Base-by-base conservation (phyloP, 768 basidiomycete genomes). In the Pisolithus microcarpus region DNA sequence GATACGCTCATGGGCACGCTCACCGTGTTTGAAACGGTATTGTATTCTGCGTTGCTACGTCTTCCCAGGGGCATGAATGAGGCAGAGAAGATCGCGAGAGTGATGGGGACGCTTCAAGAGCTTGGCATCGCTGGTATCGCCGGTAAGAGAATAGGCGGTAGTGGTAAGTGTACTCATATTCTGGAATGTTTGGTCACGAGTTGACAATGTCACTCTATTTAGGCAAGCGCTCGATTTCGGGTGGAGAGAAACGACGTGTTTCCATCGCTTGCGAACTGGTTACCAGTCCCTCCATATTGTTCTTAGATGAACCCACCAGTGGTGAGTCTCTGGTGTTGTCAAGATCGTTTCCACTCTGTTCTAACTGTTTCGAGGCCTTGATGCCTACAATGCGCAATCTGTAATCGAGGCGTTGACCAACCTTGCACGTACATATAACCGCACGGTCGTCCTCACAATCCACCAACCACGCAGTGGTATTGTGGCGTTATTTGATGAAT, bases 391-490 rank as follows among this genome's bases (percentile, higher is more conserved):
- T 55, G 95, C 96, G 0, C 87, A 79, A 74, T 97, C 96, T 56
- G 95, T 99, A 56, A 75, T 99, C 34, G 92, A 94, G 38, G 83
- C 85, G 34, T 76, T 99, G 21, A 85, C 87, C 1, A 84, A 86
- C 15, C 78, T 98, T 21, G 91, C 94, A 4, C 74, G 81, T 26
- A 81, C 86, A 58, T 98, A 92, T 68, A 91, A 94, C 56, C 85
- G 95, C 31, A 98, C 94, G 0, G 91, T 98, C 46, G 77, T 98
- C 52, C 96, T 98, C 72, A 98, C 95, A 0, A 98, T 99, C 51
- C 96, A 99, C 61, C 96, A 98, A 66, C 96, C 95, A 13, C 84
- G 95, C 46, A 93, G 91, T 65, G 97, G 97, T 68, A 98, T 99
- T 58, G 94, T 98, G 13, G 84, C 91, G 0, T 72, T 99, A 11